These are phyloP conservation scores for Trichoderma sp. DNA, from an alignment of 2,329 filamentous ascomycete species.

Conservation along the genomic window DNA sequence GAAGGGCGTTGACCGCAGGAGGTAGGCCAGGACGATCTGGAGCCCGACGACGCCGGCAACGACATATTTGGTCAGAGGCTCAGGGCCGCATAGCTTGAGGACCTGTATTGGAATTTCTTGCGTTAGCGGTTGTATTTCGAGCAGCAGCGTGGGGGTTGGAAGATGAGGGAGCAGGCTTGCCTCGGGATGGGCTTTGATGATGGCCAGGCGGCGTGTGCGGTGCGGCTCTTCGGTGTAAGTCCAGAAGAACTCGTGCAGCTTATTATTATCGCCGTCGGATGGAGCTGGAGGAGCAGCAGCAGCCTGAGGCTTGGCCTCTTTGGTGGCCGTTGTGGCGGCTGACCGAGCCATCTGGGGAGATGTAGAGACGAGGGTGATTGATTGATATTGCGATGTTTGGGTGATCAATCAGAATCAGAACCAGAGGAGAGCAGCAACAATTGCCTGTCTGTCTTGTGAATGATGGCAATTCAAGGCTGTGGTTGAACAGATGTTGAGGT, in stretches of 20 bases:
- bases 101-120: constrained; percentile 56
- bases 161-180: constrained; percentile 41
- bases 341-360: constrained; percentile 13
- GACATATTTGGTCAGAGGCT: constrained; percentile 92
- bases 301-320: constrained; percentile 31
- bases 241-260: constrained; percentile 77
- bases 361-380: not conserved
- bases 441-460: not conserved
- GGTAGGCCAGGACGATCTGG: constrained; percentile 74
- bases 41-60: constrained; percentile 80
- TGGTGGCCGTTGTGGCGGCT: constrained; percentile 33
- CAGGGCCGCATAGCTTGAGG: constrained; percentile 93
- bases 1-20: constrained; percentile 73
- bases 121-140: not conserved
- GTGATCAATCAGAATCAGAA: not conserved
- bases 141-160: not conserved
- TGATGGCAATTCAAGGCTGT: not conserved
- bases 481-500: not conserved
- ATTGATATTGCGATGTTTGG: not conserved
- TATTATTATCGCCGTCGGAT: constrained; percentile 26
- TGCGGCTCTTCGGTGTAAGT: constrained; percentile 98
- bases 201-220: constrained; percentile 82
- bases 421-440: not conserved
- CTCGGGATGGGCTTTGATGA: constrained; percentile 98
- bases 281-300: constrained; percentile 18